phyloP scores from a whole-genome alignment of 2,329 filamentous ascomycete genomes.

The Rutstroemia sp. region DNA sequence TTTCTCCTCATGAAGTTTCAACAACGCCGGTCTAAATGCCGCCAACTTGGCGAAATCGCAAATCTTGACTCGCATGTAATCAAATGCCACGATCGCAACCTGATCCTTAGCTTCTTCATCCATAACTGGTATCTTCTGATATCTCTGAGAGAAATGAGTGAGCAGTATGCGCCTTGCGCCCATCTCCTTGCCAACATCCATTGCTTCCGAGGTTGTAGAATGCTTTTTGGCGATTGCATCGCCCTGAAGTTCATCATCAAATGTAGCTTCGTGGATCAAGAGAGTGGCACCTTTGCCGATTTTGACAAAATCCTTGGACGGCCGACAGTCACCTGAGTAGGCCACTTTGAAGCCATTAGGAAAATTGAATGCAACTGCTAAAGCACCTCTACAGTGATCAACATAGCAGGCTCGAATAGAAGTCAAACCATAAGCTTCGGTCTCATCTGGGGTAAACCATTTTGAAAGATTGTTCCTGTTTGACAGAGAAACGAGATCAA shows the following conservation, averaged over 20 bases:
- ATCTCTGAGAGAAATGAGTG: slow-evolving; percentile 93
- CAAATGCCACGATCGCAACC: slow-evolving; percentile 67
- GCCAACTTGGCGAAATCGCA: slow-evolving; percentile 63
- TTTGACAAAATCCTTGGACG: slow-evolving; percentile 58
- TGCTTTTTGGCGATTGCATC: slow-evolving; percentile 88
- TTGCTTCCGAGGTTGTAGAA: slow-evolving; percentile 78
- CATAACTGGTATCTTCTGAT: slow-evolving; percentile 42
- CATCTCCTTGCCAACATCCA: slow-evolving; percentile 73
- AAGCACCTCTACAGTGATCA: slow-evolving; percentile 70
- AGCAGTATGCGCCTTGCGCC: slow-evolving; percentile 70
- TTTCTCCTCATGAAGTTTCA: slow-evolving; percentile 44
- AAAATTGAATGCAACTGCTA: slow-evolving; percentile 72
- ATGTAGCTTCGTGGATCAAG: slow-evolving; percentile 92
- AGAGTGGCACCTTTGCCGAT: slow-evolving; percentile 73
- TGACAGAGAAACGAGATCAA: slow-evolving; percentile 20
- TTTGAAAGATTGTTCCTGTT: slow-evolving; percentile 17
- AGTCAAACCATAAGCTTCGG: slow-evolving; percentile 51
- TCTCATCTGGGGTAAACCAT: slow-evolving; percentile 33
- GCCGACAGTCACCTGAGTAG: slow-evolving; percentile 91
- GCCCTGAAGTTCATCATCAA: slow-evolving; percentile 72
- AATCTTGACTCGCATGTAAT: slow-evolving; percentile 68
- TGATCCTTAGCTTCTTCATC: slow-evolving; percentile 41
- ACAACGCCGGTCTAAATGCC: slow-evolving; percentile 52
- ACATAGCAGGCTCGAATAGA: slow-evolving; percentile 63
- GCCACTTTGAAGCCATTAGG: slow-evolving; percentile 75